Base-by-base conservation (phyloP, 768 basidiomycete species). In the Boletus tomentosulus region DNA sequence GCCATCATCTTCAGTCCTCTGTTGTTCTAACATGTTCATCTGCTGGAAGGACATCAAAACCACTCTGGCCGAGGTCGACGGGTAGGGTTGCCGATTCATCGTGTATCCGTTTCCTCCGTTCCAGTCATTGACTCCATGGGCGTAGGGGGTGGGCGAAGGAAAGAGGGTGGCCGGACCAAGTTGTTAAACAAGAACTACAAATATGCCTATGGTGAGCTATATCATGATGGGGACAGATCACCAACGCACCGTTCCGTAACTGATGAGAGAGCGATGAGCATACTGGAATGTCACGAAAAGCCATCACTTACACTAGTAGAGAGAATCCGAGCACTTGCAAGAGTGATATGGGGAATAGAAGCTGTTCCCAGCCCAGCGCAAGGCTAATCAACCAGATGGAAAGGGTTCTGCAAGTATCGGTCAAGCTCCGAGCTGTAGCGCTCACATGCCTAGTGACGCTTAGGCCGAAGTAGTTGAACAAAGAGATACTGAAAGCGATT, bases 321-420 rank as follows among this genome's bases (percentile, higher is more conserved):
- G 78, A 83, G 70, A 99, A 99, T 3, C 93, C 92, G 19, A 79
- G 62, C 50, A 96, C 82, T 70, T 96, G 93, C 12, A 95, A 68
- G 49, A 93, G 65, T 2, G 90, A 90, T 57, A 87, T 82, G 6
- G 93, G 93, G 73, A 83, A 89, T 24, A 90, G 61, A 33, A 98
- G 75, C 55, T 76, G 78, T 72, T 98, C 95, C 95, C 95, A 98
- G 4, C 95, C 93, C 25, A 97, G 73, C 1, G 79, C 84, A 48
- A 97, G 78, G 65, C 90, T 92, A 63, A 99, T 75, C 58, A 95
- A 73, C 97, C 97, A 99, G 67, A 99, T 98, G n/a, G 83, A 82
- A 50, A 98, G 78, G 1, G 97, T 98, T 62, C 97, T 81, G 74
- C 93, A 97, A 6, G 94, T 95, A 70, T 99, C 97, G 35, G 93